Evolutionary conservation across 768 basidiomycete species (phyloP), one percentile per base, ranked within the genome.

Genomic region (Macrolepiota albuminosa): DNA sequence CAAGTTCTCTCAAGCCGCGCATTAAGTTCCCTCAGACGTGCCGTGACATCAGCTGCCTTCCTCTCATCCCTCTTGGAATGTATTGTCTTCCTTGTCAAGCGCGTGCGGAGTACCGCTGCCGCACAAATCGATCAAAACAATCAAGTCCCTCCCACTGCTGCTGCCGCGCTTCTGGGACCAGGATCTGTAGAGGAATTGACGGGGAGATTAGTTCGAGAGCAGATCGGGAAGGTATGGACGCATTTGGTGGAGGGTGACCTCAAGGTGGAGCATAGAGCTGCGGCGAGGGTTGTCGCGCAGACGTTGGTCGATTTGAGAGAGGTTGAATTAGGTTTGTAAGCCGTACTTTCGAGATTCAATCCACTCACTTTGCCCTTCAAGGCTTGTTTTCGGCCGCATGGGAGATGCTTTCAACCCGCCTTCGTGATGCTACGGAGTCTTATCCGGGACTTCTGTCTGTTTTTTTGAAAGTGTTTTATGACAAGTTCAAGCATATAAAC

Each of bases 51-150:
- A 5, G 80, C 85, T 0, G 86, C 91, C 10, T 90, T 94, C 72
- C 73, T 89, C 18, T 78, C 82, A 0, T 81, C 89, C 0, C 66
- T 91, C 3, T 71, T 91, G 8, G 95, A 97, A 71, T 91, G 85
- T 64, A 68, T 84, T 13, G 72, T 83, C 0, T 88, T 88, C 66
- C 72, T 91, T 24, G 63, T 82, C 45, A 78, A 75, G 43, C 73
- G 83, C 9, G 63, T 82, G 8, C 67, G 64, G 6, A 71, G 63
- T 18, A 65, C 69, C 14, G 58, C 3, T 26, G 18, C 31, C 26
- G 10, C 33, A n/a, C 49, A 33, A 50, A 11, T 10, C 6, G 16
- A n/a, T 33, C 33, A 34, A 3, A 16, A 16, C 4, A 7, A 48
- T 7, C 14, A 48, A 5, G 49, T 11, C n/a, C 14, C 61, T 18